Evolutionary conservation across 2,329 filamentous ascomycete genomes (phyloP), one percentile per base, ranked within the genome.

Genomic region (Aureobasidium sp.): DNA sequence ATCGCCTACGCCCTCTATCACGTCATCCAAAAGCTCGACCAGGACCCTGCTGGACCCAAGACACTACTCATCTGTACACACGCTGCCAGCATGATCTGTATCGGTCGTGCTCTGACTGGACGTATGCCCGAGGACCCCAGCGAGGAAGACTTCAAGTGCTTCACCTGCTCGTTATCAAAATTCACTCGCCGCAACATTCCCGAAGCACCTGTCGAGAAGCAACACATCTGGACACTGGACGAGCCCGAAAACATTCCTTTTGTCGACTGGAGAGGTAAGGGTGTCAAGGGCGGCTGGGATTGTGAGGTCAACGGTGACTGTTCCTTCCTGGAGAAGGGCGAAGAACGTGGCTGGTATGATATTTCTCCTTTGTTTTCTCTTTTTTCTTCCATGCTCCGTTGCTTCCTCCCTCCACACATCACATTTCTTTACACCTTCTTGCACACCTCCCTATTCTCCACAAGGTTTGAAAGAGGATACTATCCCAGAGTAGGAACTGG

Each of bases 41-140:
- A 73, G 7, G 81, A 84, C 53, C 78, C 88, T 53, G 83, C 85
- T n/a, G 79, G 83, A 42, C 78, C 80, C 37, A 85, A 83, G 68
- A 82, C 89, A 0, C 80, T 96, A 29, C 74, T 97, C 44, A 80
- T 99, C 42, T 96, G 90, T 75, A 88, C 90, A 1, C 94, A 99
- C 77, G 94, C 94, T 1, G 94, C 94, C 4, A 85, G 87, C 11
- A 83, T 97, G 69, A 97, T 99, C 71, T 88, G 89, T 9, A 83
- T 94, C 66, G 93, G 93, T 0, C 83, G 94, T 45, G 86, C 85
- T 1, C 77, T 99, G 67, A 97, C 92, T 2, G 91, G 91, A 10
- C 65, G 68, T 32, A 86, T 93, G 81, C 92, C 92, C 0, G 81
- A 84, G 0, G 84, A 88, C 70, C 79, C 85, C 34, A 84, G 83